Evolutionary conservation across 352 stramenopile species (phyloP).

Genomic region (Phytophthora melonis): DNA sequence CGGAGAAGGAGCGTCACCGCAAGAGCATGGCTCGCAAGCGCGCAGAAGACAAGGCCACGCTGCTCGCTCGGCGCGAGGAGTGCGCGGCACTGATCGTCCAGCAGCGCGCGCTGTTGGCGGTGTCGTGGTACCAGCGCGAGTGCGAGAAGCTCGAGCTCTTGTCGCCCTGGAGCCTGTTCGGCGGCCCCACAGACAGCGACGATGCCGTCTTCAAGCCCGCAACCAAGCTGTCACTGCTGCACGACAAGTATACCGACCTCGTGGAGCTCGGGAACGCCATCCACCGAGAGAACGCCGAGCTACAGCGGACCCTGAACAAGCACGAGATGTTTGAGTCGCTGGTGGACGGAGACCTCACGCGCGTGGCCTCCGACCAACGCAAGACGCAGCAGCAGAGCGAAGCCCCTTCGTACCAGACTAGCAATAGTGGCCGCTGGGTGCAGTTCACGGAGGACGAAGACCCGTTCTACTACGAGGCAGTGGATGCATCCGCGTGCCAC

Average conservation of each 20-base stretch:
- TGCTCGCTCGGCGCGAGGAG: constrained; percentile 9
- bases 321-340: constrained; percentile 35
- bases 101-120: constrained; percentile 12
- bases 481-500: constrained; percentile 20
- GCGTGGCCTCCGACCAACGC: neutral
- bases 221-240: neutral
- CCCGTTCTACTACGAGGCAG: constrained; percentile 47
- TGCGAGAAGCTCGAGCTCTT: neutral
- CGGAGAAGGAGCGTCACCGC: constrained; percentile 21
- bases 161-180: neutral
- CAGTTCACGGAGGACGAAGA: constrained; percentile 40
- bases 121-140: constrained; percentile 10
- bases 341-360: constrained; percentile 23
- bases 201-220: neutral
- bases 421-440: constrained; percentile 6
- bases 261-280: constrained; percentile 35
- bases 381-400: neutral
- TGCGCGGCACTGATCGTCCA: constrained; percentile 3
- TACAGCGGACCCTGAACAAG: constrained; percentile 23
- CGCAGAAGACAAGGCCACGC: neutral
- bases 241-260: constrained; percentile 8
- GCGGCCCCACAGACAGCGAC: neutral
- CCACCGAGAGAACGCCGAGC: constrained; percentile 18
- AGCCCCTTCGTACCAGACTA: neutral
- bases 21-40: constrained; percentile 28